Percentiles rank a stretch among this genome's conserved stretches.
These are phyloP conservation scores for Populus hybrid DNA, from an alignment of 441 rosid genomes.

Conservation along the genomic window DNA sequence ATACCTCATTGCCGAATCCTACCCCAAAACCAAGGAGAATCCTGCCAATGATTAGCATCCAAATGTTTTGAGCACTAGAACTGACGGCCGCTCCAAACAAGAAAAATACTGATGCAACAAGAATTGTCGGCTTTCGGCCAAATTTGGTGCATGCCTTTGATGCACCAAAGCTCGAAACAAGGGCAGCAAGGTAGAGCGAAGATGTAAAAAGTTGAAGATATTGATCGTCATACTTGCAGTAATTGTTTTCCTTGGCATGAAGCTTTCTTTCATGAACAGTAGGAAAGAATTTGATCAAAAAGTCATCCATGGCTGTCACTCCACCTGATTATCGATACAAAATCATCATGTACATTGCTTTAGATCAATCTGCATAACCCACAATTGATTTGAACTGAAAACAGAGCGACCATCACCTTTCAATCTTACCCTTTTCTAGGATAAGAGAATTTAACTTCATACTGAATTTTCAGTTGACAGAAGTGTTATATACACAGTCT, in stretches of 20 bases:
- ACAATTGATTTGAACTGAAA: neutral
- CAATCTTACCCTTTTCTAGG: neutral
- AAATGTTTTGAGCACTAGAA: slow-evolving; percentile 33
- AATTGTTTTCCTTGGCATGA: slow-evolving; percentile 48
- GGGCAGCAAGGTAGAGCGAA: slow-evolving; percentile 58
- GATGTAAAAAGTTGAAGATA: slow-evolving; percentile 67
- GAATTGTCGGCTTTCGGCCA: slow-evolving; percentile 62
- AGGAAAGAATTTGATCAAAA: slow-evolving; percentile 55
- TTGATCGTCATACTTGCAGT: slow-evolving; percentile 64
- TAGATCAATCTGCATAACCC: neutral
- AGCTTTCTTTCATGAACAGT: slow-evolving; percentile 41
- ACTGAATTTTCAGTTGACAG: neutral
- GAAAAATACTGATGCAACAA: slow-evolving; percentile 48
- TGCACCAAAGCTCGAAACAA: slow-evolving; percentile 48
- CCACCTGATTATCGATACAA: slow-evolving; percentile 39
- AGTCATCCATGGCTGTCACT: slow-evolving; percentile 70
- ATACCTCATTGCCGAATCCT: slow-evolving; percentile 73
- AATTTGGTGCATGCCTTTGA: slow-evolving; percentile 41
- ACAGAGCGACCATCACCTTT: neutral
- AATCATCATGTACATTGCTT: neutral
- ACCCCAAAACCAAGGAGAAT: slow-evolving; percentile 60
- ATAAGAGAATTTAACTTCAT: neutral
- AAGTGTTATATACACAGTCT: neutral
- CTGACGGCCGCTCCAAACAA: slow-evolving; percentile 42
- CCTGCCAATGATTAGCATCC: slow-evolving; percentile 53